Conservation (phyloP, 2,329 filamentous ascomycete genomes). For the Stagonosporopsis chrysanthemi region DNA sequence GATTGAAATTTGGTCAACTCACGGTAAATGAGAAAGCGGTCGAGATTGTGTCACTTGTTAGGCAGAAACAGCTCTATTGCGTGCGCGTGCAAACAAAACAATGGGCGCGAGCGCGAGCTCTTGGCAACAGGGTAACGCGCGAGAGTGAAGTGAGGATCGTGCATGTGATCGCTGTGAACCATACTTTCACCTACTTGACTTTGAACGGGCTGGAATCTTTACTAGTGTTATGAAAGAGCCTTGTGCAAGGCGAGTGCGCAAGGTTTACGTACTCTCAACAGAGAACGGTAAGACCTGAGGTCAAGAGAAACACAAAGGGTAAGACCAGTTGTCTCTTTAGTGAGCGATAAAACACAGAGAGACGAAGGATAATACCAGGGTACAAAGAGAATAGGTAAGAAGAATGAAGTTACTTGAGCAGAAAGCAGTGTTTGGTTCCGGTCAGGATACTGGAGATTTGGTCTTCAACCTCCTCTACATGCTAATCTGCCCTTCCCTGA, state of each 20-base stretch:
- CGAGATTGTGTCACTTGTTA: background rate
- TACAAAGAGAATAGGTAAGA: background rate
- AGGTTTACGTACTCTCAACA: background rate
- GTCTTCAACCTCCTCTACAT: slow-evolving; percentile 6
- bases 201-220: background rate
- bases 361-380: background rate
- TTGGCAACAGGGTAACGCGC: background rate
- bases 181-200: background rate
- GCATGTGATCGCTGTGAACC: background rate
- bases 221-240: background rate
- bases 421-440: background rate
- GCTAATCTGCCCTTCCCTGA: slow-evolving; percentile 29
- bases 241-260: background rate
- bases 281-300: background rate
- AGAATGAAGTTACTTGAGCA: background rate
- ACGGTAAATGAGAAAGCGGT: background rate
- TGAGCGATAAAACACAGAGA: background rate
- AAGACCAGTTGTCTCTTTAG: too few relatives aligned
- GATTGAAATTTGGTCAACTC: background rate
- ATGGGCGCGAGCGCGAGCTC: background rate
- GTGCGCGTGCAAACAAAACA: background rate
- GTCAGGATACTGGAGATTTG: background rate
- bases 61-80: background rate
- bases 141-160: slow-evolving; percentile 2
- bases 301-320: background rate